Evolutionary conservation across 2,329 filamentous ascomycete species (phyloP).

Genomic region (Neopestalotiopsis sp.): DNA sequence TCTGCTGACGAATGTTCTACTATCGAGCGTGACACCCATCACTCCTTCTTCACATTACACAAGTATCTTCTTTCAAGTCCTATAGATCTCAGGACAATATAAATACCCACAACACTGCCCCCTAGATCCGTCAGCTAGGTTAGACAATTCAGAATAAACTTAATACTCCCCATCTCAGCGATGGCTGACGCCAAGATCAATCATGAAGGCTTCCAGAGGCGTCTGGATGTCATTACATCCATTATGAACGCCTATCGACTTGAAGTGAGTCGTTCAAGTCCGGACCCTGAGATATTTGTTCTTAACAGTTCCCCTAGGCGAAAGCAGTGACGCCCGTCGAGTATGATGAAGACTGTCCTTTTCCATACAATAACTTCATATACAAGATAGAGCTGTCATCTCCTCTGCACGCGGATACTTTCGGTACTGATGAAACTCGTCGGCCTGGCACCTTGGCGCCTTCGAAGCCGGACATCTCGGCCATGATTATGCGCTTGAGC

Average conservation of each 20-base stretch:
- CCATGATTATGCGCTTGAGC: constrained; percentile 30
- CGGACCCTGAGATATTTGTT: background rate
- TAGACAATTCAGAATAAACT: background rate
- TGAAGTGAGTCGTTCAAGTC: background rate
- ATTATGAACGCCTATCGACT: background rate
- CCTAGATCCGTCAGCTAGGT: background rate
- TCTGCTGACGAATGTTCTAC: background rate
- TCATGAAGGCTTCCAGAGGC: constrained; percentile 3
- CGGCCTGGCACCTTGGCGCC: constrained; percentile 16
- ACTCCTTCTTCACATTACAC: background rate
- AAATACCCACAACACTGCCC: too few relatives aligned
- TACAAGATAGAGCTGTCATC: constrained; percentile 28
- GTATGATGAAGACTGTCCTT: constrained; percentile 26
- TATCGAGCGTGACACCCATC: background rate
- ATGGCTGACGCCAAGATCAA: background rate
- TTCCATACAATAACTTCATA: constrained; percentile 33
- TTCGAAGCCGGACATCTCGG: constrained; percentile 21
- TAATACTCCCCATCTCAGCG: background rate
- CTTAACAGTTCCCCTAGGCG: background rate
- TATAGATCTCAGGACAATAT: too few relatives aligned
- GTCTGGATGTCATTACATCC: background rate
- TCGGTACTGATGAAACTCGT: background rate
- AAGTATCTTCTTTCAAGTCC: too few relatives aligned
- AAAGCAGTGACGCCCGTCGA: constrained; percentile 26
- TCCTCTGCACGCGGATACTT: constrained; percentile 21